These are phyloP conservation scores for Saccharomycopsis fodiens DNA, from an alignment of 805 yeast genomes.

Conservation along the genomic window DNA sequence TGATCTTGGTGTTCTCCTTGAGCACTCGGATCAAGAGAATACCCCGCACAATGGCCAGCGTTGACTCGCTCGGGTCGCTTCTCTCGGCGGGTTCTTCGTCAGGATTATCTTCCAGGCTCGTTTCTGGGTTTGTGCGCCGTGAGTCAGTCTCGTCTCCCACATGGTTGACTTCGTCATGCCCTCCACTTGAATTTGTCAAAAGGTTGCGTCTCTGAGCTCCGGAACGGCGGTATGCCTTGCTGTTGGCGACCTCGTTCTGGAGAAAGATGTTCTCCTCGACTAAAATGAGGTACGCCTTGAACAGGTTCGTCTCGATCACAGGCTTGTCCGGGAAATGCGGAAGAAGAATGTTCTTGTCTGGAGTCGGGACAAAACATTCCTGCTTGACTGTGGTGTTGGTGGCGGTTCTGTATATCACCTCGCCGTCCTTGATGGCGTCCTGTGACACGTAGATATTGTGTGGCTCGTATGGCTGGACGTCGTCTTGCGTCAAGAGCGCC, in stretches of 20 bases:
- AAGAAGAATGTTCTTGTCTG: conserved; percentile 11
- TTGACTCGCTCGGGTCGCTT: conserved; percentile 23
- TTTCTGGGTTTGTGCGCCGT: not conserved
- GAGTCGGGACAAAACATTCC: conserved; percentile 9
- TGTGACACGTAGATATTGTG: conserved; percentile 15
- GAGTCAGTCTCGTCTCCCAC: conserved; percentile 10
- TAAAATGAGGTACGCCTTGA: conserved; percentile 18
- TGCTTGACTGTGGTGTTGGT: not conserved
- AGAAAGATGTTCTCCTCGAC: conserved; percentile 20
- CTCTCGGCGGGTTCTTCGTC: not conserved
- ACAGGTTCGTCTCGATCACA: conserved; percentile 15
- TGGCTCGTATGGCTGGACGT: conserved; percentile 1
- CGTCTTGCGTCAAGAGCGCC: not conserved
- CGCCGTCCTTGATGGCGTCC: conserved; percentile 3
- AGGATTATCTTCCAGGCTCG: not conserved
- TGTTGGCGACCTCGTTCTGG: conserved; percentile 15
- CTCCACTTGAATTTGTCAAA: not conserved
- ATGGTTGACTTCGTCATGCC: not conserved
- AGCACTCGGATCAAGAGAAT: conserved; percentile 60
- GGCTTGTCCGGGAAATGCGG: conserved; percentile 19
- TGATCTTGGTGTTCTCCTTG: conserved; percentile 60
- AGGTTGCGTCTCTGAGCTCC: conserved; percentile 14
- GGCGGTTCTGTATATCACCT: not conserved
- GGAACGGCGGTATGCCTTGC: conserved; percentile 4
- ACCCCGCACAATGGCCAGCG: conserved; percentile 80